phyloP scores from a whole-genome alignment of 2,329 filamentous ascomycete genomes.

The Xylariaceae sp. region DNA sequence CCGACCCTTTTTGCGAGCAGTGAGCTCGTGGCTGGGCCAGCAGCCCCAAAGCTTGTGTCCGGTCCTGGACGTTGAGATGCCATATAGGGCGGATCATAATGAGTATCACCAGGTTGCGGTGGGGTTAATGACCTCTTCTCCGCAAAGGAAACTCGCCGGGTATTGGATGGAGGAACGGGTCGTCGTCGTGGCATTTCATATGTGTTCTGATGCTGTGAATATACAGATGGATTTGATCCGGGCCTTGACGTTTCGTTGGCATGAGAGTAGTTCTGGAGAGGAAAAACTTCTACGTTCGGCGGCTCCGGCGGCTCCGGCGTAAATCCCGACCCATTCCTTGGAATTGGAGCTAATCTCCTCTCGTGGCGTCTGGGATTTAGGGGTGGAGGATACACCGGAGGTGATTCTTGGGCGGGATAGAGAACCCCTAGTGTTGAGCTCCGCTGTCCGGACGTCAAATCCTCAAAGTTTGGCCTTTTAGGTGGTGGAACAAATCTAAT shows the following conservation, averaged over 20 bases:
- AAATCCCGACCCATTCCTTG: constrained; percentile 28
- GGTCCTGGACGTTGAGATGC: constrained; percentile 26
- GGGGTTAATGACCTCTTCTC: constrained; percentile 16
- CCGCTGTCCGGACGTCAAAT: constrained; percentile 38
- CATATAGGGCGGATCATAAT: constrained; percentile 19
- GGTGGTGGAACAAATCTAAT: constrained; percentile 35
- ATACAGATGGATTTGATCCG: background rate
- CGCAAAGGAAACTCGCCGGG: constrained; percentile 15
- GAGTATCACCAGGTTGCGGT: constrained; percentile 19
- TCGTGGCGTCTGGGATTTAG: constrained; percentile 24
- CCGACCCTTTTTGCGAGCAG: constrained; percentile 53
- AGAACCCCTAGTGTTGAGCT: constrained; percentile 41
- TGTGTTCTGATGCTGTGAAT: constrained; percentile 1
- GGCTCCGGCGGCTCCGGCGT: constrained; percentile 25
- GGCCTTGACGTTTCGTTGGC: background rate
- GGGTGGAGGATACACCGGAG: constrained; percentile 28
- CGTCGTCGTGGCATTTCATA: constrained; percentile 12
- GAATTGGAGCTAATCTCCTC: constrained; percentile 12
- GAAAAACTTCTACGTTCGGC: constrained; percentile 22
- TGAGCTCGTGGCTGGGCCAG: constrained; percentile 37
- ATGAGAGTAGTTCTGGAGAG: constrained; percentile 7
- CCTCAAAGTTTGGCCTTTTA: constrained; percentile 31
- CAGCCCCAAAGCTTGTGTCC: constrained; percentile 28
- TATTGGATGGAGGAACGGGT: constrained; percentile 10
- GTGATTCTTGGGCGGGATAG: constrained; percentile 23